Evolutionary conservation across 768 basidiomycete genomes (phyloP), one percentile per base, ranked within the genome.

Genomic region (Agrocybe pediades): DNA sequence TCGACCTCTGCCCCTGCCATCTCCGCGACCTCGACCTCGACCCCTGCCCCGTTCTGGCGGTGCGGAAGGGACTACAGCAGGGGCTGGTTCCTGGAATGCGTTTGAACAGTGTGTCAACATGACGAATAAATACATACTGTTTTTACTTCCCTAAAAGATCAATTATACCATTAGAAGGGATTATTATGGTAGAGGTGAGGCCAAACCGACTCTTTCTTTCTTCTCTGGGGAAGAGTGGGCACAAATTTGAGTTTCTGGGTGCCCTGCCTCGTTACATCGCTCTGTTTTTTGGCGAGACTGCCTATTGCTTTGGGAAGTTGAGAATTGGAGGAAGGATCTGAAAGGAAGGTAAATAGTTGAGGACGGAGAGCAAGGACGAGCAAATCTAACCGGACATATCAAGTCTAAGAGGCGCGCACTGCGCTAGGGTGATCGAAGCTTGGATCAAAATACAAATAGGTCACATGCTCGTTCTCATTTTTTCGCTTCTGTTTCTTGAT

Each of bases 181-280:
- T 51, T 27, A 26, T 19, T 23, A 46, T n/a, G n/a, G 36, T 46
- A 2, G 40, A 49, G 49, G 41, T 15, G 40, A 13, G 40, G 39
- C 43, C 41, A 24, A 40, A 65, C 68, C 63, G 58, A 90, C 86
- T 88, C 87, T 75, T 90, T 91, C 75, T 86, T 88, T 59, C 90
- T 81, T 59, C 88, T 74, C n/a, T 80, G 68, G 13, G 89, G 88
- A 48, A 92, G 75, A 6, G 86, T 88, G 0, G 90, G 90, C 7
- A 87, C 83, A 60, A 92, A 92, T 67, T 88, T 91, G 69, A 91
- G 81, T 66, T 84, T 92, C 63, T 85, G 84, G 1, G 86, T 78
- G 41, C 88, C 88, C 54, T 87, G 82, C 39, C 88, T 77, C 15
- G 89, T 91, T 46, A 87, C 82, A 69, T 90, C 88, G 42, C 77